A percentile compares a stretch with the other conserved stretches of the same genome.
phyloP scores from a whole-genome alignment of 2,329 filamentous ascomycete genomes.

The Epichloe hybrida region DNA sequence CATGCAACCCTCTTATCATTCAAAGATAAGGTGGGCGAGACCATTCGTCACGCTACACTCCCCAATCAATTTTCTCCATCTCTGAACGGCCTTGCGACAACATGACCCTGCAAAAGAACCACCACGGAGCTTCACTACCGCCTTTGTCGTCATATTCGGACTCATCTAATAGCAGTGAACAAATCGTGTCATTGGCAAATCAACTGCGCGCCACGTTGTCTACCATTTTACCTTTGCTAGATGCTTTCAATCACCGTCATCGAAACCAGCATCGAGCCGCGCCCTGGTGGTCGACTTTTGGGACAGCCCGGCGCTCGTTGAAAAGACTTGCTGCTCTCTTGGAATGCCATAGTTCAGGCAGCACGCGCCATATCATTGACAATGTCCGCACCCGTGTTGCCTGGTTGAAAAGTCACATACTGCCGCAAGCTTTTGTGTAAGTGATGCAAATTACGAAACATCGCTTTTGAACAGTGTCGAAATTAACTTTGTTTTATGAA shows the following conservation, averaged over 20 bases:
- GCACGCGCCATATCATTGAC: neutral
- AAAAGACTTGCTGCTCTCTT: conserved; percentile 32
- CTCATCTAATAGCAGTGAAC: neutral
- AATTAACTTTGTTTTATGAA: neutral
- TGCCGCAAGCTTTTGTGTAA: conserved; percentile 25
- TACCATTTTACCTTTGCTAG: conserved; percentile 42
- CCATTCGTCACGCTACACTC: neutral
- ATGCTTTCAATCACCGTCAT: conserved; percentile 69
- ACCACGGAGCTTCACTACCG: neutral
- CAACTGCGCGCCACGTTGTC: conserved; percentile 19
- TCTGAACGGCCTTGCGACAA: neutral
- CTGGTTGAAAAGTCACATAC: conserved; percentile 17
- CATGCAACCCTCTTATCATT: too few relatives aligned
- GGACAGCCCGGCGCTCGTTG: conserved; percentile 55
- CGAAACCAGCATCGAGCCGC: conserved; percentile 76
- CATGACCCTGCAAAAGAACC: neutral
- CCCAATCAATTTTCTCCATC: neutral
- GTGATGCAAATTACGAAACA: conserved; percentile 4
- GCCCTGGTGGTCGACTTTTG: conserved; percentile 68
- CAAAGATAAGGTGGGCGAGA: too few relatives aligned
- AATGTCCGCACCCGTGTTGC: conserved; percentile 11
- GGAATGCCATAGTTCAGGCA: neutral
- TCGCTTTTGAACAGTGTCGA: neutral
- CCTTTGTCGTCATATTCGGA: neutral
- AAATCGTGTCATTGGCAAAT: conserved; percentile 5